A percentile compares a stretch with the other conserved stretches of the same genome.
These are phyloP conservation scores for Ophiostoma triangulosporum DNA, from an alignment of 2,329 filamentous ascomycete species.

Conservation along the genomic window DNA sequence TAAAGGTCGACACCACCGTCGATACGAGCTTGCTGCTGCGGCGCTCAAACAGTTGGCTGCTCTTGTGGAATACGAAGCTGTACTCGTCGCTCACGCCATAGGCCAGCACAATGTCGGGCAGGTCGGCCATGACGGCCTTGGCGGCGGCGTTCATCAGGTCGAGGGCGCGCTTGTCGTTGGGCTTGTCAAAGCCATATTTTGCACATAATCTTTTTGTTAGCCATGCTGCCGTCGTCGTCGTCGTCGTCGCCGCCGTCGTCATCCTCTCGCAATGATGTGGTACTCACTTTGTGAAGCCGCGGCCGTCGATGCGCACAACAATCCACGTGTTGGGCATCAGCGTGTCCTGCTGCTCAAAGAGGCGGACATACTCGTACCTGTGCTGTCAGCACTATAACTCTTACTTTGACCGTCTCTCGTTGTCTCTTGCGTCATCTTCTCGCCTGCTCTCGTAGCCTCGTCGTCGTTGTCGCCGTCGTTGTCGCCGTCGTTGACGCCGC, in stretches of 20 bases:
- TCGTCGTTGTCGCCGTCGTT: not conserved
- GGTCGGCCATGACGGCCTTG: conserved; percentile 65
- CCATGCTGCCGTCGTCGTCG: no score
- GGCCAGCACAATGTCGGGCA: conserved; percentile 74
- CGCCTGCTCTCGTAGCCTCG: no score
- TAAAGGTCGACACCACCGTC: conserved; percentile 86
- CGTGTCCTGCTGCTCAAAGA: conserved; percentile 70
- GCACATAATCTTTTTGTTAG: conserved; percentile 51
- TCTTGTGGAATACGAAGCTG: conserved; percentile 82
- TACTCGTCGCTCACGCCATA: conserved; percentile 96
- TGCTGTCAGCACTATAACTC: not conserved
- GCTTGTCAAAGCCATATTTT: conserved; percentile 78
- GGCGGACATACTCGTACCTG: conserved; percentile 88
- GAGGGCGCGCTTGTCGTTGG: conserved; percentile 76
- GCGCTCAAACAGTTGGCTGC: conserved; percentile 70
- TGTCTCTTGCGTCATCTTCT: not conserved
- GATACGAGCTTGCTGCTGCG: conserved; percentile 80
- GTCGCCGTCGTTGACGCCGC: not conserved
- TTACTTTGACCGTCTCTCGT: not conserved
- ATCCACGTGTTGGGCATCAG: conserved; percentile 91
- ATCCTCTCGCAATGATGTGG: not conserved
- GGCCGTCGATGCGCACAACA: conserved; percentile 82
- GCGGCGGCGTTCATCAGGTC: conserved; percentile 93
- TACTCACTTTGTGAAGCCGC: conserved; percentile 78
- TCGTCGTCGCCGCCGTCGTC: no score